Percentiles rank a stretch among this genome's conserved stretches.
These are phyloP conservation scores for Quercus gilva DNA, from an alignment of 306 rosid genomes.

Conservation along the genomic window DNA sequence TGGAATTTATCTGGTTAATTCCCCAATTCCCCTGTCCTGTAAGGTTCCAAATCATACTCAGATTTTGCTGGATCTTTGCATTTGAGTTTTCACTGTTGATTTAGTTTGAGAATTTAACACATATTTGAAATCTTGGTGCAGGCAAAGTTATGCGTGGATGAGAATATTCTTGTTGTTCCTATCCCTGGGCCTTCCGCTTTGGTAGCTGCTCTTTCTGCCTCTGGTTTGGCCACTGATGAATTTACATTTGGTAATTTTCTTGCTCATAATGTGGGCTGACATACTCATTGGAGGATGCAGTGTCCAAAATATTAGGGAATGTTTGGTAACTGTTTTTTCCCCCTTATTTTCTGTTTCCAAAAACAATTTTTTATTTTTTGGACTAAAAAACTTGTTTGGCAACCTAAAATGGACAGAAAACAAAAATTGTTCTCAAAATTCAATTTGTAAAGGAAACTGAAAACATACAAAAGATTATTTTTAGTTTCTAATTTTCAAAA, in stretches of 20 bases:
- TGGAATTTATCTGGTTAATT: not conserved
- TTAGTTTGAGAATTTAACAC: not conserved
- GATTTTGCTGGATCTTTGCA: not conserved
- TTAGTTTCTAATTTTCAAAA: too few species aligned
- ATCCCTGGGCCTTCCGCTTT: constrained; percentile 94
- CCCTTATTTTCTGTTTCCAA: too few species aligned
- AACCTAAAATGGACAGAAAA: too few species aligned
- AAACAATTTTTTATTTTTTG: too few species aligned
- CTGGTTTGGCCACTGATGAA: constrained; percentile 77
- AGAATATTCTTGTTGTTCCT: constrained; percentile 77
- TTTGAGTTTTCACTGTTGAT: not conserved
- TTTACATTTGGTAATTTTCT: constrained; percentile 70
- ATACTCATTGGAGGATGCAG: constrained; percentile 11
- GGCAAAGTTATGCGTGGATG: constrained; percentile 75
- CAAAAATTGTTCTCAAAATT: too few species aligned
- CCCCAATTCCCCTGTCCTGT: not conserved
- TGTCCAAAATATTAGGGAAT: not conserved
- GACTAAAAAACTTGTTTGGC: too few species aligned
- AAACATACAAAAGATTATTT: too few species aligned
- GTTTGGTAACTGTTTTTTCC: too few species aligned
- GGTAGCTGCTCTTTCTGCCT: constrained; percentile 86
- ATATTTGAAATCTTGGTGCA: constrained; percentile 32
- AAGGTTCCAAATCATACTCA: not conserved
- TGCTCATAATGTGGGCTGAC: constrained; percentile 3
- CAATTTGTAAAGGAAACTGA: too few species aligned